Base-by-base conservation (phyloP, 2,329 filamentous ascomycete genomes). In the Hymenoscyphus albidus region DNA sequence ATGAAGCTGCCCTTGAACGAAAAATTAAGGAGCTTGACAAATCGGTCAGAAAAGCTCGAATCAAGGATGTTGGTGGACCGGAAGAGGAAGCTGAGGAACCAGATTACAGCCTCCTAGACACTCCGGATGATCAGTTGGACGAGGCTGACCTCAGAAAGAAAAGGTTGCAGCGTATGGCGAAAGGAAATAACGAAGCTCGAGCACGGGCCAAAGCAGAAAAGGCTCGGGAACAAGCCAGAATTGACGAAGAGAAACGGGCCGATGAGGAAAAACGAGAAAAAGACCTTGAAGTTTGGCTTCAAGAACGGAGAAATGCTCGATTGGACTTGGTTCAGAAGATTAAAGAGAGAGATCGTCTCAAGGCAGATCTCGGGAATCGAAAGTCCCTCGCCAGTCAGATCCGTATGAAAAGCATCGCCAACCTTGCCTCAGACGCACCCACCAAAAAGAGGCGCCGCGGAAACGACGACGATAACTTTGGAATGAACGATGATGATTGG, bases 401-500 rank as follows among this genome's bases (percentile, higher is more conserved):
- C 79, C 91, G 95, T 68, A 99, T 99, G 95, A 98, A 98, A 80
- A 94, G 89, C 60, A 93, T 99, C 65, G 95, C 95, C 65, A 97
- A 97, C 74, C 88, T 99, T 1, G 95, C 95, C 2, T 93, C 94
- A 0, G 95, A 99, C 76, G 88, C 86, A 5, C 93, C 94, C 0
- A 81, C 83, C 69, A 93, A 93, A 76, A 96, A 97, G 77, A 86
- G 94, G 64, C 83, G 92, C 14, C 88, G 93, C 18, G 93, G 92
- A 7, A 91, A 89, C 3, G 94, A 98, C 74, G 95, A 99, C 72
- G 95, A 99, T 75, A 93, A 92, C 66, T 99, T 99, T 74, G 95
- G 95, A 64, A 93, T 93, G 59, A 94, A 99, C 76, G 95, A 99
- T 74, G 93, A 96, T 64, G 95, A 99, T 77, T 99, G 95, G 95